These are phyloP conservation scores for Diaporthe australafricana DNA, from an alignment of 2,329 filamentous ascomycete species.

Conservation along the genomic window DNA sequence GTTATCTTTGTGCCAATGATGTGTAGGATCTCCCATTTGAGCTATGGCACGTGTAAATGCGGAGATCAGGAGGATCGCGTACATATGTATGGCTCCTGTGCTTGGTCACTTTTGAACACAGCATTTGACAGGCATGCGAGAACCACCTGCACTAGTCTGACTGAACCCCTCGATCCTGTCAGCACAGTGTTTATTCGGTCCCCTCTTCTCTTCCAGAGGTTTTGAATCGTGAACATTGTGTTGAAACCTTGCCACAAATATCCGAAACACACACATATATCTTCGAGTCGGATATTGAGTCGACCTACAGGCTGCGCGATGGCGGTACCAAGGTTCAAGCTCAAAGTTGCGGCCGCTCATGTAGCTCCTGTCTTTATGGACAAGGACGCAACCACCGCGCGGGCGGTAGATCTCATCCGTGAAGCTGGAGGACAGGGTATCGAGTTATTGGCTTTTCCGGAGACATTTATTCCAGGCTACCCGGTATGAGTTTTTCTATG, in stretches of 20 bases:
- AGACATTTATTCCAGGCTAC: constrained; percentile 43
- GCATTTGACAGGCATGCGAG: neutral
- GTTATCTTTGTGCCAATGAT: neutral
- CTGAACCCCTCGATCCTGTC: neutral
- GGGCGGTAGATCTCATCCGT: constrained; percentile 39
- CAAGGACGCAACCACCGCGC: constrained; percentile 40
- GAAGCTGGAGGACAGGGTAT: constrained; percentile 36
- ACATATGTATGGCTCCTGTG: neutral
- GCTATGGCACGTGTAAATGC: neutral
- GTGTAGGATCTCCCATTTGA: neutral
- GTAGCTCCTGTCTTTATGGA: constrained; percentile 43
- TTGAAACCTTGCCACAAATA: neutral
- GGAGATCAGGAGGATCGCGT: neutral
- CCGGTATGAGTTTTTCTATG: constrained; percentile 31
- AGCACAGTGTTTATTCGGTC: neutral
- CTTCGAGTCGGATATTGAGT: too few relatives aligned
- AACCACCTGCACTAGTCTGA: neutral
- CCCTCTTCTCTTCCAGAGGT: neutral
- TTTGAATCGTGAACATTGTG: neutral
- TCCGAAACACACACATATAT: neutral
- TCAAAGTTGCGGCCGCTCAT: constrained; percentile 41
- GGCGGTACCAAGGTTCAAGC: constrained; percentile 36
- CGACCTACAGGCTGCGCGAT: neutral
- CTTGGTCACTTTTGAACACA: neutral
- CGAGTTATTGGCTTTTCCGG: constrained; percentile 41